Percentiles rank a stretch among this genome's conserved stretches.
phyloP scores from a whole-genome alignment of 805 yeast genomes.

The Pichia exigua region DNA sequence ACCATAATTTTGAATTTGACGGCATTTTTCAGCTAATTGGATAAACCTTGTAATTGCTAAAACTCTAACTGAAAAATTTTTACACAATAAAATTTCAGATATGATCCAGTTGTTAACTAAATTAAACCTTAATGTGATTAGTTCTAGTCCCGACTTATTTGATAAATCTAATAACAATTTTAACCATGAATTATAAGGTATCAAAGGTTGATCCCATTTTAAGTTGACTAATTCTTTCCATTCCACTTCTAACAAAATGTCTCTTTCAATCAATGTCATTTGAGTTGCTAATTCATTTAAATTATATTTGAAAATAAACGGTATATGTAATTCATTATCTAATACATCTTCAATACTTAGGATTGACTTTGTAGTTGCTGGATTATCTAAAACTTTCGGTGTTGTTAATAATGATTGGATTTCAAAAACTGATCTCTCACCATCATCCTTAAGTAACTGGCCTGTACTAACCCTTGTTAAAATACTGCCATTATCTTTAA shows the following conservation, averaged over 20 bases:
- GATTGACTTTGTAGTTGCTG: constrained; percentile 1
- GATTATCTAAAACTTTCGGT: constrained; percentile 18
- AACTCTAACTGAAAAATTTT: constrained; percentile 48
- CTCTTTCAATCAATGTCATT: constrained; percentile 79
- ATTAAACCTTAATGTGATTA: constrained; percentile 81
- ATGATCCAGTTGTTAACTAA: constrained; percentile 87
- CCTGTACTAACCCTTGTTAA: constrained; percentile 10
- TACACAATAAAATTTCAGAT: constrained; percentile 75
- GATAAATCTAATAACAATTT: constrained; percentile 52
- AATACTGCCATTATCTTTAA: constrained; percentile 5
- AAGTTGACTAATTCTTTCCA: constrained; percentile 84
- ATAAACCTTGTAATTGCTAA: constrained; percentile 77
- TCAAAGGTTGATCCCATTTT: constrained; percentile 59
- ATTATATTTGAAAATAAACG: constrained; percentile 70
- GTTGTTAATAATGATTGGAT: constrained; percentile 22
- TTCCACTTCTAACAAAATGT: constrained; percentile 75
- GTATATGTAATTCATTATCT: constrained; percentile 55
- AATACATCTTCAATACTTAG: constrained; percentile 33
- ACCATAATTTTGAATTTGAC: constrained; percentile 68
- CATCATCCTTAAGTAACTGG: constrained; percentile 8
- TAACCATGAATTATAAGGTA: constrained; percentile 78
- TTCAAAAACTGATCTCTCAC: constrained; percentile 22
- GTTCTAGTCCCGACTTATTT: constrained; percentile 56
- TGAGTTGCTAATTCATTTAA: constrained; percentile 68
- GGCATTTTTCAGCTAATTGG: constrained; percentile 74